phyloP scores from a whole-genome alignment of 2,329 filamentous ascomycete genomes.

The Phoma sp. region DNA sequence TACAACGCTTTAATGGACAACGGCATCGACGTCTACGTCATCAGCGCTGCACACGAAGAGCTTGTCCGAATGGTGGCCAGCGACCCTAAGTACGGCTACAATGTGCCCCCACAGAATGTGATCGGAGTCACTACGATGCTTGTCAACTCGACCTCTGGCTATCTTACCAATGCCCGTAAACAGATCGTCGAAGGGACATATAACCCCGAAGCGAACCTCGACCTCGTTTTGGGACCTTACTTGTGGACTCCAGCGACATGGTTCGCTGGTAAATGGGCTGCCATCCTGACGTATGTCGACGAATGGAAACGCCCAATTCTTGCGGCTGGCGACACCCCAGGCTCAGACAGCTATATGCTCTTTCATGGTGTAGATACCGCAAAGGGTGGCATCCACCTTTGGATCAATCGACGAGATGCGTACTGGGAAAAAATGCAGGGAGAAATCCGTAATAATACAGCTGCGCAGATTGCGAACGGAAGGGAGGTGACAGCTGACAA shows the following conservation, averaged over 20 bases:
- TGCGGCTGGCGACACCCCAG: constrained; percentile 38
- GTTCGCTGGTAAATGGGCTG: constrained; percentile 42
- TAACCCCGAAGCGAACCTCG: constrained; percentile 31
- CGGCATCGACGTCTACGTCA: constrained; percentile 39
- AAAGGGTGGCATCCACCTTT: constrained; percentile 39
- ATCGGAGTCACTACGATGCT: constrained; percentile 40
- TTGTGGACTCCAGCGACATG: constrained; percentile 42
- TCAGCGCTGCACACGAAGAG: constrained; percentile 39
- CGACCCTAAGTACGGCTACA: constrained; percentile 42
- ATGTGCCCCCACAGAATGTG: constrained; percentile 38
- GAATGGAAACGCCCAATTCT: constrained; percentile 39
- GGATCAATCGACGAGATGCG: constrained; percentile 34
- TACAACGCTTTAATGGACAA: constrained; percentile 40
- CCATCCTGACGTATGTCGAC: constrained; percentile 39
- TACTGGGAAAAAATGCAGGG: constrained; percentile 28
- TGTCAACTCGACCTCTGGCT: constrained; percentile 33
- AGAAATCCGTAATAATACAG: constrained; percentile 31
- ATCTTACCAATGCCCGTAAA: constrained; percentile 34
- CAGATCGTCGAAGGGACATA: constrained; percentile 36
- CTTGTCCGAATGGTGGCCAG: constrained; percentile 42
- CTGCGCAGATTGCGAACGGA: constrained; percentile 34
- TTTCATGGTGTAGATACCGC: constrained; percentile 38
- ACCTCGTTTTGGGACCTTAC: constrained; percentile 34
- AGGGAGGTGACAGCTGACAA: constrained; percentile 38
- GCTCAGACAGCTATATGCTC: constrained; percentile 40